Evolutionary conservation across 2,329 filamentous ascomycete genomes (phyloP), one percentile per base, ranked within the genome.

Genomic region (Colletotrichum godetiae): DNA sequence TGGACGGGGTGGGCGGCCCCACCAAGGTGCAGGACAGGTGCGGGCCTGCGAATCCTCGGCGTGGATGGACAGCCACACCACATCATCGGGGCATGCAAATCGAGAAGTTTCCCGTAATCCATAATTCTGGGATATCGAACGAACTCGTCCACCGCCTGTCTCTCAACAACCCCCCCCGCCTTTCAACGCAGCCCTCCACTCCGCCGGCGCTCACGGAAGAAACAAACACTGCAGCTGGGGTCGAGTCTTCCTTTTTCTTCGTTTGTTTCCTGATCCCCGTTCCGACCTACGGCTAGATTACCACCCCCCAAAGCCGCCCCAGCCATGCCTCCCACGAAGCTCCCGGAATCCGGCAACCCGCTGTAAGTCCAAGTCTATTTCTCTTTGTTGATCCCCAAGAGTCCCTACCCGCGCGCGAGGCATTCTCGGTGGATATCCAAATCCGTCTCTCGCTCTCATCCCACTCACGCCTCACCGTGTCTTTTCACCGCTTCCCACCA

Each of bases 261-360:
- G 8, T 56, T 49, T 10, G 19, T 53, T 63, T 24, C 29, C 46
- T n/a, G 24, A 29, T 11, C n/a, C 46, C n/a, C n/a, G n/a, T n/a
- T n/a, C 53, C 52, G n/a, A 57, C 52, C n/a, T 53, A 64, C 59
- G 33, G 57, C 42, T 46, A 46, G 7, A 62, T 33, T 53, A 67
- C 67, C 67, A 65, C 63, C 35, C 11, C 53, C 29, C 42, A 46
- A 37, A 37, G 11, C 35, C 11, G 11, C 57, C 61, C 42, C 24
- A 74, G 33, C 65, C 55, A 86, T 87, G 85, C 78, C 85, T 76
- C 84, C 85, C 12, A 87, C 85, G 13, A 78, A 85, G 76, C 81
- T 87, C 33, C 85, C 85, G 64, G 83, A 83, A 73, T 86, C 84
- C 37, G 85, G 85, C 49, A 87, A 87, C 72, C 85, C 85, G 55